Evolutionary conservation across 345 rosid species (phyloP), one percentile per base, ranked within the genome.

Genomic region (Rhodomyrtus tomentosa): DNA sequence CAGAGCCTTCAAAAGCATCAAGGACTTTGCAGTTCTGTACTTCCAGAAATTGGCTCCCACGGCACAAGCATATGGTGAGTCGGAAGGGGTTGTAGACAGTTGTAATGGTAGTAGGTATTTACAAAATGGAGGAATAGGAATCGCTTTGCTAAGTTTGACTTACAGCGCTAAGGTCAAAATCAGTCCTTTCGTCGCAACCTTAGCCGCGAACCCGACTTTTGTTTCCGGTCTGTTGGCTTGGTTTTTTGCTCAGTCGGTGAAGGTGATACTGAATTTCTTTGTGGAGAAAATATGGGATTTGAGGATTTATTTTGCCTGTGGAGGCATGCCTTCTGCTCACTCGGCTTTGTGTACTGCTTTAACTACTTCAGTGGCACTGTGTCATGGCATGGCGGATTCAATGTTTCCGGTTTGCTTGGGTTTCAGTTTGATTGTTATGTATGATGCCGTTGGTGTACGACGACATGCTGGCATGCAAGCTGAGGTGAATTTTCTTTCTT

Each of bases 381-480:
- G 95, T 40, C 99, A 96, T 86, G 99, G 99, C 55, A 93, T 92
- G 10, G 93, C 98, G 6, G 99, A 96, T 86, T 96, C 98, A 0
- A 87, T 96, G 32, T 96, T 96, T 88, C 98, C 99, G 13, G 99
- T 96, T 87, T 93, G 99, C 86, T 89, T 96, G 88, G 96, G 99
- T 86, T 96, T 96, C 88, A 95, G 96, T 82, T 92, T 92, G 88
- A 95, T 96, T 83, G 99, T 96, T 13, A 96, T 96, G 98, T 96
- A 96, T 86, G 99, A 96, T 87, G 98, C 99, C 0, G 95, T 95
- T n/a, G 99, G 99, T 24, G 98, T 96, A 55, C 89, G 99, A 86
- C 95, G 99, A 29, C 99, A 96, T 87, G 99, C 98, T 27, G 99
- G 99, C 81, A 93, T 95, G 96, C 99, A 96, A 89, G 99, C 99